Evolutionary conservation across 805 yeast genomes (phyloP), one percentile per base, ranked within the genome.

Genomic region (Candida qinlingensis): DNA sequence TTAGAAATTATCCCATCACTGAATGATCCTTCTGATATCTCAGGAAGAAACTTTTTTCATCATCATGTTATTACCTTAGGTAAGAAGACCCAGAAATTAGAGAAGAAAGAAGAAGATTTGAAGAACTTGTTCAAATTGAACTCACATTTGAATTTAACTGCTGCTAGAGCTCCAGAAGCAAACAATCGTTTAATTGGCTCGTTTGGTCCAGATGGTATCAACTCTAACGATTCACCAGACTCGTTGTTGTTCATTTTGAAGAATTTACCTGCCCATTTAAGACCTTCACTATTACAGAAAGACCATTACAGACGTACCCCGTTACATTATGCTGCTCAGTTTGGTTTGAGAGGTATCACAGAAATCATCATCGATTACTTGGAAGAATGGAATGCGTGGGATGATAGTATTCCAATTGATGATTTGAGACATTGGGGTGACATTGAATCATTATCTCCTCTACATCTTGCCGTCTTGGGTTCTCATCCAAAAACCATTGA

Each of bases 271-370:
- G 72, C 74, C 1, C 76, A 74, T 53, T 69, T 80, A 51, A 75
- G 82, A 51, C 68, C 74, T 27, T 74, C 77, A 3, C 69, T 91
- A 26, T 67, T 83, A 42, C 83, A 85, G 45, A 78, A 76, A 40
- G 98, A 91, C 63, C 81, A 78, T 50, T 87, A 88, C 61, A 74
- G 74, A 52, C 76, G 97, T 51, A 86, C 96, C 0, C 96, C 97
- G 0, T 70, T 92, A 47, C 97, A 92, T 67, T 91, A 91, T 64
- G 83, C 96, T 19, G 83, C 94, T 3, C 94, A 88, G 58, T 89
- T 82, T 63, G 97, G 97, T 0, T 71, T 91, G 48, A 79, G 77
- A 49, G 79, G 77, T 45, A 80, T 84, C 36, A 73, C 88, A 3
- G 68, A 69, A 11, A 71, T 80, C 28, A 72, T 91, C 33, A 68